Evolutionary conservation across 148 eudicot genomes (phyloP).

Genomic region (Cornus controversa): DNA sequence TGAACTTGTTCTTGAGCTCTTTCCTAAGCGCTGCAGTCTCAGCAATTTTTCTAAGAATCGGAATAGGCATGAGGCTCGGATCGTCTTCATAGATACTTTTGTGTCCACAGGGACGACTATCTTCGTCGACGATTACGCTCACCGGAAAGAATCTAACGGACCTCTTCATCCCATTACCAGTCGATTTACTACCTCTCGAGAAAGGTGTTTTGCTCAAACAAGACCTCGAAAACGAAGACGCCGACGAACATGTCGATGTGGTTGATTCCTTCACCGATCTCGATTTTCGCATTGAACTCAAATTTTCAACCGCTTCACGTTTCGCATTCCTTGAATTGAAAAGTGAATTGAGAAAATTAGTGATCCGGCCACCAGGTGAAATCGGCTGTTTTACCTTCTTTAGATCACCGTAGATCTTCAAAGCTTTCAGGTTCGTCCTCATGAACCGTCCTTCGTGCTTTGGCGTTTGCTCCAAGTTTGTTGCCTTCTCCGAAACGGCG

Average conservation of each 20-base stretch:
- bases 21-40: background rate
- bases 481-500: background rate
- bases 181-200: conserved; percentile 1
- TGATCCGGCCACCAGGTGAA: conserved; percentile 73
- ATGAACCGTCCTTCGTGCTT: conserved; percentile 40
- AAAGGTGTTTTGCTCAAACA: conserved; percentile 53
- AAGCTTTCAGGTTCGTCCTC: conserved; percentile 62
- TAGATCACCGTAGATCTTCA: conserved; percentile 73
- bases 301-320: conserved; percentile 9
- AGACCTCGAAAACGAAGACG: conserved; percentile 49
- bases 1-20: conserved; percentile 4
- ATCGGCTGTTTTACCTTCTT: conserved; percentile 65
- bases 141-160: conserved; percentile 51
- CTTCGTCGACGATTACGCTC: conserved; percentile 36
- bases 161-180: conserved; percentile 32
- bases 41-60: conserved; percentile 1
- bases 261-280: conserved; percentile 42
- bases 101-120: conserved; percentile 38
- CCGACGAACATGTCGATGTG: conserved; percentile 31
- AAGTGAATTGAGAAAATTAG: conserved; percentile 68
- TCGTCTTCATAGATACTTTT: conserved; percentile 23
- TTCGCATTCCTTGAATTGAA: conserved; percentile 44
- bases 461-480: conserved; percentile 13
- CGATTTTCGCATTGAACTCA: conserved; percentile 32
- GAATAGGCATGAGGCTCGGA: conserved; percentile 2